A percentile compares a stretch with the other conserved stretches of the same genome.
Evolutionary conservation across 148 eudicot species (phyloP).

Genomic region (Mesembryanthemum crystallinum): DNA sequence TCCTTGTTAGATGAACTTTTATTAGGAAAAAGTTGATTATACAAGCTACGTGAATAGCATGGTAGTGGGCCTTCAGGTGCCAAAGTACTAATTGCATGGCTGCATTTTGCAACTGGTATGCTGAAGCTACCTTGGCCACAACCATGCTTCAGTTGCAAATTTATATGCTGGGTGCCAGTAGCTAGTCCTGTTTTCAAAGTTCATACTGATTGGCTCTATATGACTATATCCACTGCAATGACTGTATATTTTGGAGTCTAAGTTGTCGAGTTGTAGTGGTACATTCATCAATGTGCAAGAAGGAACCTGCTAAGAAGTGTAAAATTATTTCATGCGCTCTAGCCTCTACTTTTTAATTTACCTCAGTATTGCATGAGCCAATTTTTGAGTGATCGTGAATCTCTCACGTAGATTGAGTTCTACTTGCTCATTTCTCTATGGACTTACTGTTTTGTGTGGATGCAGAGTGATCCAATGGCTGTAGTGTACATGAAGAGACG

Average conservation of each 20-base stretch:
- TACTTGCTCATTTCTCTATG: not conserved
- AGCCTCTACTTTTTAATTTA: too few relatives aligned
- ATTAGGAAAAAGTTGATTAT: not conserved
- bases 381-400: not conserved
- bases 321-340: not conserved
- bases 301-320: not conserved
- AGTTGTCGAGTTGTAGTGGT: not conserved
- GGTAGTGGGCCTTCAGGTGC: not conserved
- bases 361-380: not conserved
- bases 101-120: not conserved
- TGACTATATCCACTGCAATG: not conserved
- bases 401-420: not conserved
- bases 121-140: not conserved
- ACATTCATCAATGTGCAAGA: not conserved
- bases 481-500: constrained; percentile 68
- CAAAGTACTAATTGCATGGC: not conserved
- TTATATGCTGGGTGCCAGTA: not conserved
- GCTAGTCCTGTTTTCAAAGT: not conserved
- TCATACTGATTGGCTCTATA: not conserved
- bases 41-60: constrained; percentile 1
- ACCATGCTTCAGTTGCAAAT: constrained; percentile 1
- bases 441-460: constrained; percentile 12
- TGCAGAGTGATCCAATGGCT: constrained; percentile 97
- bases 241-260: not conserved
- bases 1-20: not conserved